Evolutionary conservation across 2,329 filamentous ascomycete genomes (phyloP), one percentile per base, ranked within the genome.

Genomic region (Cercospora nicotianae): DNA sequence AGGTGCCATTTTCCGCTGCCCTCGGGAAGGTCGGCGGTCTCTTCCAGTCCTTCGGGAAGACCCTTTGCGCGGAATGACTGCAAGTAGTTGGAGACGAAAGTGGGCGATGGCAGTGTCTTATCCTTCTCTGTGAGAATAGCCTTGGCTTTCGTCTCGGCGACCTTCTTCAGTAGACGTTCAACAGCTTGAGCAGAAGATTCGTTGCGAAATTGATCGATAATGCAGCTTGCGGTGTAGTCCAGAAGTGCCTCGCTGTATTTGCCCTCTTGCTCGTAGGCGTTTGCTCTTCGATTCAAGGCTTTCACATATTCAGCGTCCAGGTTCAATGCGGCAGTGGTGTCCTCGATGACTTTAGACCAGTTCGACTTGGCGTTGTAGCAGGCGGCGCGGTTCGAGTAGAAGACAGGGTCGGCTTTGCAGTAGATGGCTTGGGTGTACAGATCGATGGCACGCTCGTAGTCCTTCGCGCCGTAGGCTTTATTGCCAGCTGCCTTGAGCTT

Each of bases 181-280:
- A 99, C 94, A 55, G 93, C 90, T 80, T 94, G 89, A 26, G 94
- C 93, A 77, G 92, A 96, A 69, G 87, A 85, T 76, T 97, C 91
- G 80, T 95, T 98, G 82, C 92, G 91, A 86, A 99, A 99, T 70
- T 91, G 91, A 79, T 99, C 95, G 79, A 99, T 97, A 80, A 99
- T 99, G 84, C 95, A 99, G 83, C 94, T 97, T 67, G 95, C 95
- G 8, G 95, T 99, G 83, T 96, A 98, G 83, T 99, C 95, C 71
- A 99, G 87, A 8, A 99, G 89, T 57, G 95, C 94, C 79, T 98
- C 94, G 80, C 93, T 95, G 84, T 91, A 97, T 81, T 90, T 91
- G 76, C 90, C 90, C 55, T 95, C 88, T 80, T 97, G 91, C 83
- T 99, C 95, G 81, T 98, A 99, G 67, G 95, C 95, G 78, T 96